Base-by-base conservation (phyloP, 176 grass and related monocot species). In the Lolium perenne region DNA sequence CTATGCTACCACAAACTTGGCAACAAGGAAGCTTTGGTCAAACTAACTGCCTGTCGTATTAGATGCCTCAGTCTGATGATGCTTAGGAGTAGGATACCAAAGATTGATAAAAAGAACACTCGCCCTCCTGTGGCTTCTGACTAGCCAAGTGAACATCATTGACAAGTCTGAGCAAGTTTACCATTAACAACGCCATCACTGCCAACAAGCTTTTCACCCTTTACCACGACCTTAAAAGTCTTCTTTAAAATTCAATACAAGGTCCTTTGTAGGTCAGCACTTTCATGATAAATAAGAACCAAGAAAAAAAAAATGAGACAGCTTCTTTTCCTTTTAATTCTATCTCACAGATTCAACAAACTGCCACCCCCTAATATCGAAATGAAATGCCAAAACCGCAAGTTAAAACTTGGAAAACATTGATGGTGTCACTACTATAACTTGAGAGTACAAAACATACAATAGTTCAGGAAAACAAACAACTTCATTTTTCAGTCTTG, bases 401-500 rank as follows among this genome's bases (percentile, higher is more conserved):
- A 38, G 66, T 32, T 69, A 82, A 0, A 13, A 23, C 23, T 80
- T 22, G 8, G 8, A 45, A 69, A 53, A 57, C 13, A 58, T 23
- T 10, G 7, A 71, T 13, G 10, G 62, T 76, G 29, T 68, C 13
- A 6, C 40, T 6, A 41, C 26, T 45, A 29, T 32, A 75, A 59
- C 49, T 59, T 85, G 41, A 35, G 41, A 64, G 5, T 59, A 15
- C 12, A 51, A 88, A 49, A 49, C 58, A 56, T 10, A 9, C 18
- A 72, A n/a, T 35, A 56, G 17, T 51, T 56, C 3, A 48, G n/a
- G 51, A 56, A 77, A 2, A 2, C 5, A 59, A 20, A 2, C 40
- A 13, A 32, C 65, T 57, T 86, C 56, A 93, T 38, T 59, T 73
- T 18, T 88, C 74, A 75, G 76, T 85, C 76, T 92, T 89, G 5